Percentiles rank a stretch among this genome's conserved stretches.
These are phyloP conservation scores for Phytophthora pini DNA, from an alignment of 352 stramenopile species.

Conservation along the genomic window DNA sequence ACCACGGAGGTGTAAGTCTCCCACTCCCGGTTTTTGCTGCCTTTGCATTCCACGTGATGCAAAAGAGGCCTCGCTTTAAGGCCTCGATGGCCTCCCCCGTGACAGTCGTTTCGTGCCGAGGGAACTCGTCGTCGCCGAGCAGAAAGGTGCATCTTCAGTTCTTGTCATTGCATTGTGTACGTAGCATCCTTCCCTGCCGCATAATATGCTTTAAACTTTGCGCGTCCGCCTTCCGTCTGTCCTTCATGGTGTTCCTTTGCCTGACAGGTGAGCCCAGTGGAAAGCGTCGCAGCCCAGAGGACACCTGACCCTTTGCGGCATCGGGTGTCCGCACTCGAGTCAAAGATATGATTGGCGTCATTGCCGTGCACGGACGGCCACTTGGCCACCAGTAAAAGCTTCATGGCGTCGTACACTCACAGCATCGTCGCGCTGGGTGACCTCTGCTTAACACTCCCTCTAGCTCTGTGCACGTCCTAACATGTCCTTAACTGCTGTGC, in stretches of 20 bases:
- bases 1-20: slow-evolving; percentile 62
- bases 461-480: slow-evolving; percentile 13
- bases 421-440: neutral
- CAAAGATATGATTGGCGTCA: slow-evolving; percentile 10
- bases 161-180: slow-evolving; percentile 45
- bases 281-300: neutral
- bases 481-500: slow-evolving; percentile 20
- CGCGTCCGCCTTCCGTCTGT: slow-evolving; percentile 3
- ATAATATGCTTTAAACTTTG: slow-evolving; percentile 33
- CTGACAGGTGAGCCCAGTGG: neutral
- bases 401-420: neutral
- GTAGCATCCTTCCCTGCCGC: slow-evolving; percentile 34
- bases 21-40: slow-evolving; percentile 3
- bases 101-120: neutral
- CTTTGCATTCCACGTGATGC: neutral
- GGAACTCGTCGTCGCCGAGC: slow-evolving; percentile 6
- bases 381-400: slow-evolving; percentile 3
- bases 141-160: slow-evolving; percentile 34
- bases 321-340: neutral
- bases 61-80: no score
- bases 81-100: neutral
- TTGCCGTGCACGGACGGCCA: neutral
- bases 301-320: no score
- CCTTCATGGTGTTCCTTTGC: neutral
- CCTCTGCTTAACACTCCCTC: slow-evolving; percentile 14